These are phyloP conservation scores for Pichia manshurica DNA, from an alignment of 805 yeast genomes.

Conservation along the genomic window DNA sequence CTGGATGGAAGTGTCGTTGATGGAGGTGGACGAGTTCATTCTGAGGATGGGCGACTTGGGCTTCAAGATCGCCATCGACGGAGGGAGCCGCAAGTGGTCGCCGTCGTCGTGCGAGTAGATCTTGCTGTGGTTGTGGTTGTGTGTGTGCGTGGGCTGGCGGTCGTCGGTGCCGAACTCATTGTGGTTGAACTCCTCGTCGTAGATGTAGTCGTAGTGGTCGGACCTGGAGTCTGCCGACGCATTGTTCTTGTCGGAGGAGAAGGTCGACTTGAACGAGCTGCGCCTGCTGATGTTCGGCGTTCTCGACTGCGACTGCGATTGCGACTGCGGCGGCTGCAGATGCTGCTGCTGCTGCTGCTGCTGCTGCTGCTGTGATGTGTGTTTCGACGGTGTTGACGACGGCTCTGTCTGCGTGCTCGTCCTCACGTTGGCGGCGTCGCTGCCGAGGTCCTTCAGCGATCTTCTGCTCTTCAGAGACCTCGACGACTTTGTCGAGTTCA, in stretches of 20 bases:
- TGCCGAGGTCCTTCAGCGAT: conserved; percentile 21
- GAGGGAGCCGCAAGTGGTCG: conserved; percentile 24
- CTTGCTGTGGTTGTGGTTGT: too few relatives aligned
- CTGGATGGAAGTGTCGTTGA: conserved; percentile 17
- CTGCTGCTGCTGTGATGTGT: too few relatives aligned
- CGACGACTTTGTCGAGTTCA: conserved; percentile 26
- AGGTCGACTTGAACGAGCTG: conserved; percentile 7
- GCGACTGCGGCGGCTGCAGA: too few relatives aligned
- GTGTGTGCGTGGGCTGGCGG: too few relatives aligned
- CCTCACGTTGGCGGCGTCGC: too few relatives aligned
- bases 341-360: too few relatives aligned
- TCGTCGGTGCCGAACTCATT: too few relatives aligned
- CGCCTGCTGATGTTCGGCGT: conserved; percentile 9
- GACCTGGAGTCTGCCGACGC: conserved; percentile 6
- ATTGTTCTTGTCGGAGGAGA: conserved; percentile 3
- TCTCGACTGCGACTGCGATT: too few relatives aligned
- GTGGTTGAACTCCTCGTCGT: conserved; percentile 14
- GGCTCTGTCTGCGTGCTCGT: too few relatives aligned
- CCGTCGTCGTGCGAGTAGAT: conserved; percentile 6
- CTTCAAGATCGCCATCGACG: conserved; percentile 30
- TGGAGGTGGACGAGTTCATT: conserved; percentile 28
- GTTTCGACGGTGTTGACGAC: too few relatives aligned
- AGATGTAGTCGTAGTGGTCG: conserved; percentile 20
- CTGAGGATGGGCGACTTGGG: conserved; percentile 32
- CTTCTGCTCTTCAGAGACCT: conserved; percentile 28